Base-by-base conservation (phyloP, 148 eudicot genomes). In the Simmondsia chinensis region DNA sequence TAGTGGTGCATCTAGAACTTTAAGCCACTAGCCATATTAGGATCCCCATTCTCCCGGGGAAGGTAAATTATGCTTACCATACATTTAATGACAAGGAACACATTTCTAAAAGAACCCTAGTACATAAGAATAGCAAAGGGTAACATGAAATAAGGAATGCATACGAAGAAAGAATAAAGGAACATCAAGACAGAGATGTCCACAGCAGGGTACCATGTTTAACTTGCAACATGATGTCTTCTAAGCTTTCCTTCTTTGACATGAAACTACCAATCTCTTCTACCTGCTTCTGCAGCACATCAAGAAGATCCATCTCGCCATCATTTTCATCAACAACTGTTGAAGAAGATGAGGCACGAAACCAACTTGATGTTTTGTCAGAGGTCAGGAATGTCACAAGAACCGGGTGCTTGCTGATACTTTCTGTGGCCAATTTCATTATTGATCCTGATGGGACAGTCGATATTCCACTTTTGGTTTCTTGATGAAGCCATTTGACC, bases 401-500 rank as follows among this genome's bases (percentile, higher is more conserved):
- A 46, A 50, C 63, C 27, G 78, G 81, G 52, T 79, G 75, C 13
- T 27, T 48, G 21, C 40, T 40, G 45, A 74, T 63, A 44, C 65
- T 62, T 57, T 52, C 63, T 31, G 63, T 31, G 28, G 78, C 66
- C 40, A 74, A 39, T 55, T 52, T 74, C 86, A 51, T 65, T 46
- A 74, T 54, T 29, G 59, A 57, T 37, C 46, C 41, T 20, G 78
- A 66, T 47, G 78, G 60, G 62, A 75, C 46, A 39, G 59, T 41
- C 10, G 53, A 25, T 17, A 46, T 46, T 68, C 29, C 68, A 33
- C 56, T 60, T 40, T 48, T 54, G 37, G 28, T 32, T 34, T 54
- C 52, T 34, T 58, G 56, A 49, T 41, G 57, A 52, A 64, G 59
- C 81, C 86, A 71, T 59, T 56, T 68, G 59, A 79, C 42, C 49